phyloP scores from a whole-genome alignment of 257 asterid species.

The Osmanthus fragrans region DNA sequence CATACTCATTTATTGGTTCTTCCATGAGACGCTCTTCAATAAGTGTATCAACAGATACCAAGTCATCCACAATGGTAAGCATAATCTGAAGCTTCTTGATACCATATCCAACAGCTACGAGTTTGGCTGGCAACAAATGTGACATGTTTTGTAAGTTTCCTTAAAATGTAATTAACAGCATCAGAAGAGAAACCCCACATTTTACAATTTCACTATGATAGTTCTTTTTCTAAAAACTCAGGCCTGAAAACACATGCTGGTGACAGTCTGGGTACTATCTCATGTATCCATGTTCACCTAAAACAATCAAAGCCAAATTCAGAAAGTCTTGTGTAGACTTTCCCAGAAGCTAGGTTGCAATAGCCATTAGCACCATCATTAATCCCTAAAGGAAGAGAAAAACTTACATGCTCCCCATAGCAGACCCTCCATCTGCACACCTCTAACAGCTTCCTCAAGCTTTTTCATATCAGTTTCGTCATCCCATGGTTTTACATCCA shows the following conservation, averaged over 20 bases:
- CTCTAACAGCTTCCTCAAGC: conserved; percentile 88
- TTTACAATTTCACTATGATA: not conserved
- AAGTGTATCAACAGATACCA: conserved; percentile 39
- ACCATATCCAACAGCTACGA: conserved; percentile 42
- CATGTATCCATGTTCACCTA: not conserved
- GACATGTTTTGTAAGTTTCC: not conserved
- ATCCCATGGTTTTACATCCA: conserved; percentile 94
- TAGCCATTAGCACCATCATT: not conserved
- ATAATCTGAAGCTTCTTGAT: conserved; percentile 41
- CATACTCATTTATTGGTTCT: conserved; percentile 51
- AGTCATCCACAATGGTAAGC: conserved; percentile 46
- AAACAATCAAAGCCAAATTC: not conserved
- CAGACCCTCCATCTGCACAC: conserved; percentile 78
- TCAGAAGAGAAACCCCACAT: not conserved
- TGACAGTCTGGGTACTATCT: not conserved
- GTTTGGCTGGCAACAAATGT: conserved; percentile 31
- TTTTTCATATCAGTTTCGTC: conserved; percentile 96
- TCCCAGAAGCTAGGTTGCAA: not conserved
- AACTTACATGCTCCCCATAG: conserved; percentile 87
- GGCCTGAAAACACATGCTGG: not conserved
- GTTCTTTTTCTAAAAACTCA: not conserved
- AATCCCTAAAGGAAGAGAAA: not conserved
- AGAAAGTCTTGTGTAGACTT: not conserved
- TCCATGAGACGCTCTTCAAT: conserved; percentile 36
- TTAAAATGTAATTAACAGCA: not conserved